Percentiles rank a stretch among this genome's conserved stretches.
These are phyloP conservation scores for Peronospora farinosa DNA, from an alignment of 352 stramenopile species.

Conservation along the genomic window DNA sequence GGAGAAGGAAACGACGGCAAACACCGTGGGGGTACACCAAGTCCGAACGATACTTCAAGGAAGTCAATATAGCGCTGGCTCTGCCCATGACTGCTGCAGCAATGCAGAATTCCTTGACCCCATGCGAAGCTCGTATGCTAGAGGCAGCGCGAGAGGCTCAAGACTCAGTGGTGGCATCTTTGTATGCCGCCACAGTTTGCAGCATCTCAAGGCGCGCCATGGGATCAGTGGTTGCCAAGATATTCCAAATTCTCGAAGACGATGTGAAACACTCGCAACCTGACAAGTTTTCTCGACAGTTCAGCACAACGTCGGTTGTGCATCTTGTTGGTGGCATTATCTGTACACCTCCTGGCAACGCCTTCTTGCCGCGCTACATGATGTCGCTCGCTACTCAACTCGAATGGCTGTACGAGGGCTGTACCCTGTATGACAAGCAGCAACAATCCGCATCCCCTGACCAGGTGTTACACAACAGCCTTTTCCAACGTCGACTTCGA, in stretches of 20 bases:
- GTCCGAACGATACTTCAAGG: slow-evolving; percentile 17
- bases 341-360: slow-evolving; percentile 51
- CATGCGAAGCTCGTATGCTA: slow-evolving; percentile 44
- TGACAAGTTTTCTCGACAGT: slow-evolving; percentile 54
- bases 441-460: slow-evolving; percentile 6
- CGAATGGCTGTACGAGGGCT: slow-evolving; percentile 65
- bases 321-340: slow-evolving; percentile 73
- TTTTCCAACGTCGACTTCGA: slow-evolving; percentile 52
- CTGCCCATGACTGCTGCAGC: slow-evolving; percentile 23
- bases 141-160: slow-evolving; percentile 55
- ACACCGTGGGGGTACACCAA: slow-evolving; percentile 19
- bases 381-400: slow-evolving; percentile 78
- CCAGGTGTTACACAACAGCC: slow-evolving; percentile 7
- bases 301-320: slow-evolving; percentile 68
- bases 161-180: slow-evolving; percentile 61
- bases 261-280: slow-evolving; percentile 57
- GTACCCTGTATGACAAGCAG: slow-evolving; percentile 44
- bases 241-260: slow-evolving; percentile 75
- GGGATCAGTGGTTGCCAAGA: slow-evolving; percentile 77
- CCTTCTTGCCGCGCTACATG: slow-evolving; percentile 82
- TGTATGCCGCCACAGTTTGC: slow-evolving; percentile 77
- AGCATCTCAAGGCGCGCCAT: slow-evolving; percentile 76
- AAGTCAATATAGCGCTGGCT: slow-evolving; percentile 12
- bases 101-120: slow-evolving; percentile 35
- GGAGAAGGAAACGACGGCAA: slow-evolving; percentile 22